A percentile compares a stretch with the other conserved stretches of the same genome.
Conservation (phyloP, 2,329 filamentous ascomycete species). For the Talaromyces piceae region DNA sequence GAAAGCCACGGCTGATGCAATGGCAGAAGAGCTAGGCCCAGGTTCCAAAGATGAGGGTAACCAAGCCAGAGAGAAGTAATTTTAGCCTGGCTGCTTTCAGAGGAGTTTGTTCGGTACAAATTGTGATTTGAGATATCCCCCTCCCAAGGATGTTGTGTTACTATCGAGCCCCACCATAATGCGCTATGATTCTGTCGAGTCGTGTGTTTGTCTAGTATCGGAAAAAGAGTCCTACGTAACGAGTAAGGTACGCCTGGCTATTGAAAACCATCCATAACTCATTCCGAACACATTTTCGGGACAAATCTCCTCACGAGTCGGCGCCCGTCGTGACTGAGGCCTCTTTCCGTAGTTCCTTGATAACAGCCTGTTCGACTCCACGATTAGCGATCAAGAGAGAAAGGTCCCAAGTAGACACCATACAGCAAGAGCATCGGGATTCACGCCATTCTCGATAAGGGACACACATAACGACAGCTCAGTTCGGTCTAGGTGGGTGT, state of each 20-base stretch:
- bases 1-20: constrained; percentile 51
- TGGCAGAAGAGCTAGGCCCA: constrained; percentile 33
- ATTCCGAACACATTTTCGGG: neutral
- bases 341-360: constrained; percentile 40
- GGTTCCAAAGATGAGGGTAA: constrained; percentile 20
- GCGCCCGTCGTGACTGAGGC: constrained; percentile 12
- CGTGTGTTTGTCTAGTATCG: neutral
- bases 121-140: constrained; percentile 12
- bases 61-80: constrained; percentile 21
- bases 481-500: constrained; percentile 84
- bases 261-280: neutral
- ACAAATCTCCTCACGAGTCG: neutral
- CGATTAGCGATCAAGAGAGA: constrained; percentile 1
- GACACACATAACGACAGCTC: constrained; percentile 93
- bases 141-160: neutral
- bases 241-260: neutral
- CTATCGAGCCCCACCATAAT: neutral
- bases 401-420: constrained; percentile 27
- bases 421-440: constrained; percentile 90
- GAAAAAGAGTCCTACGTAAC: neutral
- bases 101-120: neutral
- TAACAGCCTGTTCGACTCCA: constrained; percentile 31
- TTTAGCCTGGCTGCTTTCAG: neutral
- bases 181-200: neutral
- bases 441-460: constrained; percentile 93